Evolutionary conservation across 805 yeast genomes (phyloP), one percentile per base, ranked within the genome.

Genomic region (Lachancea nothofagi): DNA sequence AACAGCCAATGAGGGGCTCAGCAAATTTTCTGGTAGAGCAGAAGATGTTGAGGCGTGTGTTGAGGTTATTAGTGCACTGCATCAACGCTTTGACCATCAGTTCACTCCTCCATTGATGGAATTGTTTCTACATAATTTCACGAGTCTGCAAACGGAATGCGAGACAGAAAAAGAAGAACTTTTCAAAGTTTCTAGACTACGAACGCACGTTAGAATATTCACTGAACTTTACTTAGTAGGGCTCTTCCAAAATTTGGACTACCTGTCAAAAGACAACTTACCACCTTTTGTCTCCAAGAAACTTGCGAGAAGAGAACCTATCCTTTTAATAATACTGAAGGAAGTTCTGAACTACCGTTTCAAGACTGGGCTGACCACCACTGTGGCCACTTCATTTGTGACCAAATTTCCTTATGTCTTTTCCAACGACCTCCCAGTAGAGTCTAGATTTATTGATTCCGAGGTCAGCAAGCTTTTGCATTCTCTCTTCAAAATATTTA

Each of bases 51-150:
- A 50, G 12, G 78, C 90, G 0, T 78, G 80, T 2, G 70, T 80
- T 20, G 88, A 81, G 48, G 71, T 87, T 1, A 69, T 80, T 0
- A 75, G 86, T 28, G 80, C 78, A 0, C 61, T 88, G 14, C 95
- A 87, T 61, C 95, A 83, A 59, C 66, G 96, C 40, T 87, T 88
- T 54, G 53, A 65, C 2, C 38, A 46, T 0, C 48, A 59, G 2
- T 82, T 84, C 56, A 73, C 89, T 0, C 73, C 76, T 1, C 53
- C 45, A 8, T 53, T 78, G 24, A 59, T 74, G 42, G 57, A 66
- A 5, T 59, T 67, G 48, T 66, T 75, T 41, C 59, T 70, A 3
- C 57, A 62, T 17, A 64, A 64, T n/a, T 56, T 77, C 18, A 55
- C 64, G 5, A 62, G 54, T 29, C 71, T 69, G 9, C 27, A 41